Evolutionary conservation across 306 rosid species (phyloP).

Genomic region (Astragalus membranaceus): DNA sequence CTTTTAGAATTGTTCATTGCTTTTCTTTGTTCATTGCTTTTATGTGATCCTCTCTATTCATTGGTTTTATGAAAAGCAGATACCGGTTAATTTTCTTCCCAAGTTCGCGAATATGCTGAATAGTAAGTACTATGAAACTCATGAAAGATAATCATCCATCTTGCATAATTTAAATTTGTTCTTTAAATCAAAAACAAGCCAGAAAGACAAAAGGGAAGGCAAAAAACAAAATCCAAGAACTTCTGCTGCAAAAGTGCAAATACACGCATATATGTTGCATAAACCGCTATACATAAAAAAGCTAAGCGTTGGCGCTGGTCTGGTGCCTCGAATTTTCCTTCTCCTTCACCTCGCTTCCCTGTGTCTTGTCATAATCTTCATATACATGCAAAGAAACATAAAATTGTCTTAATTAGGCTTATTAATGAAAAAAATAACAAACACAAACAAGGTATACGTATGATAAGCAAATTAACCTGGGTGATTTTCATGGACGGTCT

Average conservation of each 20-base stretch:
- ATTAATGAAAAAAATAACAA: neutral
- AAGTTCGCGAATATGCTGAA: too few relatives aligned
- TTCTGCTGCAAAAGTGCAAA: neutral
- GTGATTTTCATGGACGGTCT: constrained; percentile 52
- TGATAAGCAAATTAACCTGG: constrained; percentile 39
- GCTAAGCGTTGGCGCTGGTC: constrained; percentile 14
- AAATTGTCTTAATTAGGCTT: neutral
- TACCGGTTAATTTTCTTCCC: too few relatives aligned
- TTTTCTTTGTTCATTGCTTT: too few relatives aligned
- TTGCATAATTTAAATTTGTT: neutral
- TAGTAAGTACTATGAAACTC: too few relatives aligned
- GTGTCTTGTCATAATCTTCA: constrained; percentile 73
- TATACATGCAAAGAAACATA: neutral
- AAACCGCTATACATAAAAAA: neutral
- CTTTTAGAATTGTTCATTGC: too few relatives aligned
- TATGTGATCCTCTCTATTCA: too few relatives aligned
- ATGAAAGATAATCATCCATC: neutral
- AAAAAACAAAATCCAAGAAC: neutral
- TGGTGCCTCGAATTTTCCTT: constrained; percentile 67
- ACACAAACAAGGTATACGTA: neutral
- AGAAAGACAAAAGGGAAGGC: neutral
- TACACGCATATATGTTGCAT: neutral
- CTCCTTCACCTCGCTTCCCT: constrained; percentile 92
- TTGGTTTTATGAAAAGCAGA: too few relatives aligned
- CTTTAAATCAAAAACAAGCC: neutral